phyloP scores from a whole-genome alignment of 257 asterid species.

The Solanum chmielewskii region DNA sequence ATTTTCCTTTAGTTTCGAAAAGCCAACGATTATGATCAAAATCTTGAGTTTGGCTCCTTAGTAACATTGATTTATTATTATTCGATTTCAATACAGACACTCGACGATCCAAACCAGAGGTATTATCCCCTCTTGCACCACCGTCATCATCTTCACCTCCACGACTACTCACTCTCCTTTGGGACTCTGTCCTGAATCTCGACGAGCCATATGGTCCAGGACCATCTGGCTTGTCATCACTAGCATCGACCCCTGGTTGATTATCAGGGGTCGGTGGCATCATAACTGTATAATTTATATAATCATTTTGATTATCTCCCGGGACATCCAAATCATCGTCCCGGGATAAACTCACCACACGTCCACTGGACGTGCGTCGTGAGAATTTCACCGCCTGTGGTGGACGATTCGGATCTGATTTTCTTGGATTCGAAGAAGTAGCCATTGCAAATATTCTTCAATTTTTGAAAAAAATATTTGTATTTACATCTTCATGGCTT shows the following conservation, averaged over 20 bases:
- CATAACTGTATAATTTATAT: slow-evolving; percentile 62
- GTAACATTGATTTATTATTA: slow-evolving; percentile 68
- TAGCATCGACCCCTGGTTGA: slow-evolving; percentile 45
- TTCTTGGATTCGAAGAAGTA: slow-evolving; percentile 22
- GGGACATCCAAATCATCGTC: slow-evolving; percentile 57
- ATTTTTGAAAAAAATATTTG: neutral
- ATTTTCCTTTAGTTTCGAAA: slow-evolving; percentile 81
- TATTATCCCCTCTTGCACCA: neutral
- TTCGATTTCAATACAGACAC: slow-evolving; percentile 49
- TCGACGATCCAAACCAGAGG: slow-evolving; percentile 44
- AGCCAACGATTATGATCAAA: slow-evolving; percentile 94
- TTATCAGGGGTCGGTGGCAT: slow-evolving; percentile 98
- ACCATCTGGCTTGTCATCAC: slow-evolving; percentile 76
- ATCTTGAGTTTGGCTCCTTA: slow-evolving; percentile 84
- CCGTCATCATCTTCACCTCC: slow-evolving; percentile 14
- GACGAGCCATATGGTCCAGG: slow-evolving; percentile 35
- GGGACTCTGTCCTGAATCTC: slow-evolving; percentile 39
- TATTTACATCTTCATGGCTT: neutral
- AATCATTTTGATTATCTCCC: slow-evolving; percentile 32
- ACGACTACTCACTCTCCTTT: slow-evolving; percentile 3
- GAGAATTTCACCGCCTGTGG: slow-evolving; percentile 50
- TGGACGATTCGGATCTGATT: slow-evolving; percentile 22
- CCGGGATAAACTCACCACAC: slow-evolving; percentile 53
- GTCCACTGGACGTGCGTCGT: slow-evolving; percentile 66
- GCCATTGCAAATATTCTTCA: slow-evolving; percentile 9